Percentiles rank a stretch among this genome's conserved stretches.
These are phyloP conservation scores for Pseudogymnoascus sp. DNA, from an alignment of 2,329 filamentous ascomycete genomes.

Conservation along the genomic window DNA sequence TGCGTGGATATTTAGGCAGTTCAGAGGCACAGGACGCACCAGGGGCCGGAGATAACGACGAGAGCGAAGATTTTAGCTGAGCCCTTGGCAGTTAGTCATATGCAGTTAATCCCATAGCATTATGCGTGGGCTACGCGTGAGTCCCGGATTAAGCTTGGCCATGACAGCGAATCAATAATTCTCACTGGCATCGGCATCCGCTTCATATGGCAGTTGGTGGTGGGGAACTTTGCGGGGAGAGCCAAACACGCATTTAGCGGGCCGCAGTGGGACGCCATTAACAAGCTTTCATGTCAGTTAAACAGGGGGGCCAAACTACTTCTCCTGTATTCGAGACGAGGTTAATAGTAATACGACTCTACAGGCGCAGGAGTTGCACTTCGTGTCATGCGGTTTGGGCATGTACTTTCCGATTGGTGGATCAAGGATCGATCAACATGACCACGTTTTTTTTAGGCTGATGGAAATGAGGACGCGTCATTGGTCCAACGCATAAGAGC, in stretches of 20 bases:
- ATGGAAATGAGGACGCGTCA: background rate
- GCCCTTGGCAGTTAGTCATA: background rate
- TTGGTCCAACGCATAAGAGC: background rate
- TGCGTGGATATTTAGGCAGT: conserved; percentile 2
- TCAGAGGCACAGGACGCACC: background rate
- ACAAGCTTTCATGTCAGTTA: background rate
- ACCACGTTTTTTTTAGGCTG: background rate
- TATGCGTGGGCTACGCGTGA: background rate
- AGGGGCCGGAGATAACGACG: background rate
- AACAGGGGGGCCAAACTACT: background rate
- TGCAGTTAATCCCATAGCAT: background rate
- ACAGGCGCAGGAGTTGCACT: background rate
- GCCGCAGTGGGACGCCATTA: background rate
- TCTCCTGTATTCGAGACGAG: background rate
- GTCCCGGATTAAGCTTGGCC: background rate
- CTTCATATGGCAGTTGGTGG: conserved; percentile 1
- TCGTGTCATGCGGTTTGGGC: background rate
- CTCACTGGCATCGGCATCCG: background rate
- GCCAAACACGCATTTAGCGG: background rate
- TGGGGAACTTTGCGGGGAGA: background rate
- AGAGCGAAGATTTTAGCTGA: conserved; percentile 1
- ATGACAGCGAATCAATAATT: background rate
- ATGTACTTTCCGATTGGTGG: conserved; percentile 3
- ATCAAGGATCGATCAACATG: background rate
- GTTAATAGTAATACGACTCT: background rate